These are phyloP conservation scores for Neocallimastix lanati DNA, from an alignment of 192 early-diverging fungal genomes.

Conservation along the genomic window DNA sequence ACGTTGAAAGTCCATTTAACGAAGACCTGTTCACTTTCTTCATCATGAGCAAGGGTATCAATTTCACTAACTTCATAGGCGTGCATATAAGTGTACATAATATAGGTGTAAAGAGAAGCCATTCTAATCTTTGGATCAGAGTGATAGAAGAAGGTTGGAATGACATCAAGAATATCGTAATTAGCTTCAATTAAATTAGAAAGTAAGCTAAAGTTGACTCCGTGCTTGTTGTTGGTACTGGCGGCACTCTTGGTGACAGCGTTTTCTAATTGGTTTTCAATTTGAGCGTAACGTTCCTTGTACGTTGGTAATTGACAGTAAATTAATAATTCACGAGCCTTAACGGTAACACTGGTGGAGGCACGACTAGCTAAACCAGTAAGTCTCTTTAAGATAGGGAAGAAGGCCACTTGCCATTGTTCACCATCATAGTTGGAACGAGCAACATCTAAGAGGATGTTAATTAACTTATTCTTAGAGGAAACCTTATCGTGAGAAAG, in stretches of 20 bases:
- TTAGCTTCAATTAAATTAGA: constrained; percentile 64
- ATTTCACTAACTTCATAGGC: constrained; percentile 67
- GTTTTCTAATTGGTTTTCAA: constrained; percentile 60
- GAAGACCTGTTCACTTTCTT: neutral
- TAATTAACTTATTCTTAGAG: constrained; percentile 54
- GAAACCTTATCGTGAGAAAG: constrained; percentile 71
- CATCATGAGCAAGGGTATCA: neutral
- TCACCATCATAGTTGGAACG: constrained; percentile 25
- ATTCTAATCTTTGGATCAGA: constrained; percentile 46
- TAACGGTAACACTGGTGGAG: constrained; percentile 77
- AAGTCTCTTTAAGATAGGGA: constrained; percentile 55
- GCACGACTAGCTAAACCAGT: constrained; percentile 55
- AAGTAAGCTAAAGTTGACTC: constrained; percentile 3
- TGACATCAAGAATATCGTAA: constrained; percentile 86
- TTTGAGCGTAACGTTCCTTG: constrained; percentile 67
- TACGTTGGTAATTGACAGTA: constrained; percentile 81
- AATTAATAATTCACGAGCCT: constrained; percentile 85
- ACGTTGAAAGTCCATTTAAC: neutral
- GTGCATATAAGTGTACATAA: constrained; percentile 81
- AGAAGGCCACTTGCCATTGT: constrained; percentile 42
- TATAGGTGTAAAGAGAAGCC: constrained; percentile 88
- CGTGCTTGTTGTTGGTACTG: constrained; percentile 38
- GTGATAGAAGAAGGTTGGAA: constrained; percentile 88
- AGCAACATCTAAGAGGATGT: constrained; percentile 63
- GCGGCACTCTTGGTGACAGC: constrained; percentile 55